Evolutionary conservation across 2,329 filamentous ascomycete genomes (phyloP).

Genomic region (Nemania sp.): DNA sequence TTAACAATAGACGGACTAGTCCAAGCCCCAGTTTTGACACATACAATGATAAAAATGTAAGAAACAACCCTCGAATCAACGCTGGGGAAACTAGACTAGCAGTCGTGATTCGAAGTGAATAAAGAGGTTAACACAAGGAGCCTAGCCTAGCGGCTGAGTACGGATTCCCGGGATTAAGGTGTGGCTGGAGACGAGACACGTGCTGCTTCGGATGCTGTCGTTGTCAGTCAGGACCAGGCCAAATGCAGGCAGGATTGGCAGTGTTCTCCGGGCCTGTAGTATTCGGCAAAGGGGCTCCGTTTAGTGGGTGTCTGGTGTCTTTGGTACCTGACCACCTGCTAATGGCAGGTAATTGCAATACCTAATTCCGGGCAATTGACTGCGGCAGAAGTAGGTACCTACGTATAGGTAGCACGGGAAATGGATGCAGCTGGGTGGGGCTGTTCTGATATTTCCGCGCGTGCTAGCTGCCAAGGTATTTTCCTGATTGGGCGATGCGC

Average conservation of each 20-base stretch:
- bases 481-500: conserved; percentile 35
- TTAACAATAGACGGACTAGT: conserved; percentile 9
- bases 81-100: neutral
- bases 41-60: neutral
- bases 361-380: conserved; percentile 2
- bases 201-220: conserved; percentile 18
- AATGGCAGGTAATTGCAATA: conserved; percentile 1
- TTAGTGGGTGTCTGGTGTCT: conserved; percentile 1
- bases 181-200: conserved; percentile 28
- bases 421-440: conserved; percentile 31
- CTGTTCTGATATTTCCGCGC: conserved; percentile 18
- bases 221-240: neutral
- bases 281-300: neutral
- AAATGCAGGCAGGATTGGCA: too few species aligned
- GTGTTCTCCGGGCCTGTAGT: neutral
- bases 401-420: conserved; percentile 12
- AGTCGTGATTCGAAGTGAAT: conserved; percentile 1
- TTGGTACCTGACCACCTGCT: conserved; percentile 23
- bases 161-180: conserved; percentile 18
- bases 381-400: conserved; percentile 10
- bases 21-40: neutral
- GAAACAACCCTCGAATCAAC: neutral
- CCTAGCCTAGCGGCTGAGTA: neutral
- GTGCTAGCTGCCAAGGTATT: conserved; percentile 8
- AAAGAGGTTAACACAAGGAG: conserved; percentile 3